Evolutionary conservation across 2,329 filamentous ascomycete species (phyloP).

Genomic region (Tolypocladium paradoxum): DNA sequence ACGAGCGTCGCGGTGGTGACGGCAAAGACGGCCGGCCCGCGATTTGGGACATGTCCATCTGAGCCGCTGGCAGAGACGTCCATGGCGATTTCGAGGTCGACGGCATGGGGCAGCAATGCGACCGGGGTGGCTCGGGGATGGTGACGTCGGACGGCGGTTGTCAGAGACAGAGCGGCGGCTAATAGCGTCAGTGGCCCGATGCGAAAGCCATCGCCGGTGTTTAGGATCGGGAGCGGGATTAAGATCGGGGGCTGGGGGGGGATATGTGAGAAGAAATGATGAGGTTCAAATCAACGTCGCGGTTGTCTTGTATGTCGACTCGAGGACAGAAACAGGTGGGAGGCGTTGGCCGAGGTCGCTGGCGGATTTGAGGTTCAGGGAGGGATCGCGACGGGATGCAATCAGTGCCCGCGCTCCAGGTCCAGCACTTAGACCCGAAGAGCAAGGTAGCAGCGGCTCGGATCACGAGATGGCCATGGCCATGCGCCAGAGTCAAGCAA

Average conservation of each 20-base stretch:
- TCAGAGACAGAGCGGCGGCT: background rate
- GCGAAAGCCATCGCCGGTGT: background rate
- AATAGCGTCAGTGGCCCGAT: background rate
- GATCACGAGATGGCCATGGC: background rate
- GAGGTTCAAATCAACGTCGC: background rate
- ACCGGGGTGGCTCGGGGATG: background rate
- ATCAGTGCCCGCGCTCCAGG: background rate
- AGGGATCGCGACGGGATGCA: background rate
- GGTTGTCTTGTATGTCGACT: background rate
- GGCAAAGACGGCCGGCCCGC: conserved; percentile 52
- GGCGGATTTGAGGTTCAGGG: background rate
- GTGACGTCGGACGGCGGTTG: background rate
- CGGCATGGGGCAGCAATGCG: conserved; percentile 3
- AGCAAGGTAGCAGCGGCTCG: background rate
- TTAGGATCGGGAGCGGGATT: background rate
- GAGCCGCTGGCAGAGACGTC: conserved; percentile 7
- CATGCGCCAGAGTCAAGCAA: background rate
- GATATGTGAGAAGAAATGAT: background rate
- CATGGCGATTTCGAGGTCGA: conserved; percentile 2
- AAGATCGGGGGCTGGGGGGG: background rate
- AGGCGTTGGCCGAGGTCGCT: background rate
- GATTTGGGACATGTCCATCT: conserved; percentile 29
- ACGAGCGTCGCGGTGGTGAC: conserved; percentile 60
- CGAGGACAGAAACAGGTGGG: background rate
- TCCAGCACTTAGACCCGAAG: background rate